Conservation (phyloP, 108 stramenopile genomes). For the Fragilaria crotonensis region DNA sequence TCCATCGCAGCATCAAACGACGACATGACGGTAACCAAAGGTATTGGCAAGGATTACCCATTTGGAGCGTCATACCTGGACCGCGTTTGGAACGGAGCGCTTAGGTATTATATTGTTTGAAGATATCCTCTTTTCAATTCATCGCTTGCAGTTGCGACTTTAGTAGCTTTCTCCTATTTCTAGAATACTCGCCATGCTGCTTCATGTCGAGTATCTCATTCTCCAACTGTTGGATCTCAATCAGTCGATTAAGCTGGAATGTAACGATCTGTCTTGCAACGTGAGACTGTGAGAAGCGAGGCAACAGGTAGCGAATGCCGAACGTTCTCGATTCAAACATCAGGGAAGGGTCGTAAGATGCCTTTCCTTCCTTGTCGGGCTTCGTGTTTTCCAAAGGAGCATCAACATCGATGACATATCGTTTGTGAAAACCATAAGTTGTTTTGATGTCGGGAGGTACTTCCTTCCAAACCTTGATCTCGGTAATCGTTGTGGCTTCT, state of each 20-base stretch:
- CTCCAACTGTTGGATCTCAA: slow-evolving; percentile 4
- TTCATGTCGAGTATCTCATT: neutral
- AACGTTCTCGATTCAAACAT: neutral
- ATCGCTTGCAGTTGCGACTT: neutral
- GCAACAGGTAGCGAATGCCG: neutral
- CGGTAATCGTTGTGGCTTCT: neutral
- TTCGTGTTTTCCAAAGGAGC: slow-evolving; percentile 4
- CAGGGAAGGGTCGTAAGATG: neutral
- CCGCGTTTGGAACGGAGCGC: slow-evolving; percentile 12
- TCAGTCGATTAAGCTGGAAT: neutral
- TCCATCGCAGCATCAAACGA: slow-evolving; percentile 6
- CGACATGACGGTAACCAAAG: slow-evolving; percentile 10
- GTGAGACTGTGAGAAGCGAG: neutral
- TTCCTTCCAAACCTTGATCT: slow-evolving; percentile 5
- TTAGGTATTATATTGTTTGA: slow-evolving; percentile 9
- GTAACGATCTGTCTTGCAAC: neutral
- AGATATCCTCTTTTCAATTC: neutral
- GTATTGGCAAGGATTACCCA: slow-evolving; percentile 4
- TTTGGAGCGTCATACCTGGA: slow-evolving; percentile 1
- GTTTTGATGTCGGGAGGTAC: slow-evolving; percentile 1
- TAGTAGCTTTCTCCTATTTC: neutral
- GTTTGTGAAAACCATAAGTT: slow-evolving; percentile 29
- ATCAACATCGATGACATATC: slow-evolving; percentile 28
- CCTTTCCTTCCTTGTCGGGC: slow-evolving; percentile 8
- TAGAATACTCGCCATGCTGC: neutral